Conservation (phyloP, 2,329 filamentous ascomycete genomes). For the Venturia aucupariae region DNA sequence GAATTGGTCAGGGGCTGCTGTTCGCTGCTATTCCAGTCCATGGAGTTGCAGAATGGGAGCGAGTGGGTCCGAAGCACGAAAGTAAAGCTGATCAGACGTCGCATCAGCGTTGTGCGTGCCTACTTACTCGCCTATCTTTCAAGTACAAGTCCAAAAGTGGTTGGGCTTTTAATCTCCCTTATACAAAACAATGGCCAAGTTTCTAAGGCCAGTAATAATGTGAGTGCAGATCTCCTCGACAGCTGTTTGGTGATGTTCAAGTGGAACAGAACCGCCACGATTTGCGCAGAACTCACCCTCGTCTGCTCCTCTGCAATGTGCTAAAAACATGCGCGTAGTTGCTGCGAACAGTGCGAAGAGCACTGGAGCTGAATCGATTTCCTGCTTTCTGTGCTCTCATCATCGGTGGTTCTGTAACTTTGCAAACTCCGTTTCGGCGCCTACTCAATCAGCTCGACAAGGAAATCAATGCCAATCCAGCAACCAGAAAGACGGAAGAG, state of each 20-base stretch:
- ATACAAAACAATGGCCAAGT: constrained; percentile 13
- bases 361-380: constrained; percentile 39
- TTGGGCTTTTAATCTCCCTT: constrained; percentile 22
- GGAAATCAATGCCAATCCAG: constrained; percentile 12
- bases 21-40: background rate
- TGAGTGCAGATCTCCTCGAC: constrained; percentile 16
- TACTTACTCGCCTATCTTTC: constrained; percentile 32
- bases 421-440: constrained; percentile 28
- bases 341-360: constrained; percentile 28
- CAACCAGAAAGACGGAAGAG: background rate
- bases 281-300: background rate
- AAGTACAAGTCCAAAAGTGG: constrained; percentile 36
- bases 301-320: background rate
- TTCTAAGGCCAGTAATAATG: constrained; percentile 13
- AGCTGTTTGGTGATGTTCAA: background rate
- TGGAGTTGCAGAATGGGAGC: background rate
- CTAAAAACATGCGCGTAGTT: constrained; percentile 24
- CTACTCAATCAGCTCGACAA: constrained; percentile 4
- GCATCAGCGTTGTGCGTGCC: constrained; percentile 19
- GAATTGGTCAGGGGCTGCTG: background rate
- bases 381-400: constrained; percentile 44
- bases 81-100: constrained; percentile 6
- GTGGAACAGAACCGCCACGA: background rate
- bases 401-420: constrained; percentile 42
- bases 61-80: background rate